phyloP scores from a whole-genome alignment of 768 basidiomycete species.

The Mycena latifolia region DNA sequence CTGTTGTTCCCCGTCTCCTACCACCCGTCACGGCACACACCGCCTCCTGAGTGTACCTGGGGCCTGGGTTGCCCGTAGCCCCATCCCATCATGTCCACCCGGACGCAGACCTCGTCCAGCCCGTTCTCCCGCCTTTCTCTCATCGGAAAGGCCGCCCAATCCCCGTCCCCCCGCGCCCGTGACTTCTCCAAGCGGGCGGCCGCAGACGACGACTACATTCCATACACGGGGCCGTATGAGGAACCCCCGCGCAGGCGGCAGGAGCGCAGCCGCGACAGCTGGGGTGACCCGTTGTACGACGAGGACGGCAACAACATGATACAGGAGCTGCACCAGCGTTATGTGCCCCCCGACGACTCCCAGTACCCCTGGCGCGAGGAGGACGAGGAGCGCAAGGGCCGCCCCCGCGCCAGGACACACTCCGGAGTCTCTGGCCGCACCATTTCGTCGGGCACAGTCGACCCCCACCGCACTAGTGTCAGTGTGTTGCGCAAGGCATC shows the following conservation, averaged over 20 bases:
- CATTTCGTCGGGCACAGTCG: conserved; percentile 52
- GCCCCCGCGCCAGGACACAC: conserved; percentile 49
- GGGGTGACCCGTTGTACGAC: conserved; percentile 52
- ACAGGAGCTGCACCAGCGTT: conserved; percentile 45
- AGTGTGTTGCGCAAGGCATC: conserved; percentile 48
- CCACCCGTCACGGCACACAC: conserved; percentile 14
- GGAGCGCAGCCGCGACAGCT: conserved; percentile 53
- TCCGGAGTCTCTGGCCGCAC: conserved; percentile 59
- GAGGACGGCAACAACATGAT: conserved; percentile 46
- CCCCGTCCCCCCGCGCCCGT: conserved; percentile 11
- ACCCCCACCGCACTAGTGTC: conserved; percentile 49
- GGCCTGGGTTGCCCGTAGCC: conserved; percentile 10
- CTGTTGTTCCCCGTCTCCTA: neutral
- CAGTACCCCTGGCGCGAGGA: conserved; percentile 32
- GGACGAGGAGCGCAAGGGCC: conserved; percentile 40
- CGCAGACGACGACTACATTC: conserved; percentile 71
- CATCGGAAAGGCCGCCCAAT: conserved; percentile 30
- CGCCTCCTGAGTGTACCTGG: conserved; percentile 26
- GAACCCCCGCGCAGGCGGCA: conserved; percentile 43
- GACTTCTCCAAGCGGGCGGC: conserved; percentile 24
- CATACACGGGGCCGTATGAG: conserved; percentile 75
- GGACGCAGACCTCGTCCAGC: conserved; percentile 33
- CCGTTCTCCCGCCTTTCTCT: conserved; percentile 30
- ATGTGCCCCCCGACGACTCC: conserved; percentile 34
- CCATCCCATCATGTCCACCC: conserved; percentile 25